Conservation (phyloP, 2,329 filamentous ascomycete species). For the Pyrenophora teres region DNA sequence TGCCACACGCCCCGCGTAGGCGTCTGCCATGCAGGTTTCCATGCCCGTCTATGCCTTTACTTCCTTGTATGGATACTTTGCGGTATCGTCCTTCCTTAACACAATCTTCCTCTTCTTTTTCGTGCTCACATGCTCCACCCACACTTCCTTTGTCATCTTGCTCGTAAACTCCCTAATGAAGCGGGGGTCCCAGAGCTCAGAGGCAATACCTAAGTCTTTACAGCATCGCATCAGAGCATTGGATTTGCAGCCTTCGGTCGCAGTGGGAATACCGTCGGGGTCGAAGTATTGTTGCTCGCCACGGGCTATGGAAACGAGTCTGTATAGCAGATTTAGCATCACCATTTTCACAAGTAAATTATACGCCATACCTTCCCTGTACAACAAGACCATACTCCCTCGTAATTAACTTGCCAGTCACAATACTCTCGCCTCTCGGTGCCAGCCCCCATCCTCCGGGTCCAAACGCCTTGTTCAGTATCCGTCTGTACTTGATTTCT, state of each 20-base stretch:
- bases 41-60: constrained; percentile 30
- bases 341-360: neutral
- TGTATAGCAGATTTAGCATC: constrained; percentile 47
- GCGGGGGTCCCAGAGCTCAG: constrained; percentile 93
- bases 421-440: constrained; percentile 81
- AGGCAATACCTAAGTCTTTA: constrained; percentile 94
- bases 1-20: neutral
- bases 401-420: constrained; percentile 80
- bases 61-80: constrained; percentile 68
- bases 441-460: constrained; percentile 95
- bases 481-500: constrained; percentile 95
- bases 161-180: constrained; percentile 85
- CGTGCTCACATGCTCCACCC: constrained; percentile 83
- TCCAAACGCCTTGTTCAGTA: constrained; percentile 88
- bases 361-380: constrained; percentile 72
- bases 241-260: constrained; percentile 95
- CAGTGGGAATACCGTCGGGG: constrained; percentile 86
- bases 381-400: constrained; percentile 92
- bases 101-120: constrained; percentile 92
- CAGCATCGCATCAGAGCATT: constrained; percentile 98
- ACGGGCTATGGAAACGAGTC: constrained; percentile 87
- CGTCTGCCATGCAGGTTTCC: neutral
- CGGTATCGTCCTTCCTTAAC: constrained; percentile 79
- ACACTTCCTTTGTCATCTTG: constrained; percentile 74
- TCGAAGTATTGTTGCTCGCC: constrained; percentile 95